Evolutionary conservation across 768 basidiomycete species (phyloP), one percentile per base, ranked within the genome.

Genomic region (Ephemerocybe angulata): DNA sequence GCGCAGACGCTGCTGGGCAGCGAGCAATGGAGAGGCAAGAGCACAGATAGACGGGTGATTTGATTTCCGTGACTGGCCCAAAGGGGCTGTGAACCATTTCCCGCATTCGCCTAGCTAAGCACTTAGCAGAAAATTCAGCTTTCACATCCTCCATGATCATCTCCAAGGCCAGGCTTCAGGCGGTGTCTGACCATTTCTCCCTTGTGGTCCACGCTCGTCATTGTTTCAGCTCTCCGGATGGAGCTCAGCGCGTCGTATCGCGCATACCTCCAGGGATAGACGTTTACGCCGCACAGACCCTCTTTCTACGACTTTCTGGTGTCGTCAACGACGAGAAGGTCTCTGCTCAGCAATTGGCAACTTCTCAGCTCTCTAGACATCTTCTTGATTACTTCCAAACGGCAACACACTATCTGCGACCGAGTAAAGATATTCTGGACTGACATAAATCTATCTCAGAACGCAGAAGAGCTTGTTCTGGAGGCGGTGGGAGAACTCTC

Each of bases 261-360:
- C 46, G 46, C 7, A 21, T 71, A 52, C 68, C 76, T 52, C 69
- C 70, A 10, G 69, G 70, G 12, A 62, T 85, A 27, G 81, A 85
- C 63, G 72, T 86, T 22, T 62, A 79, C 33, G 70, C 80, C 44
- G 65, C 75, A 33, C 77, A 83, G 6, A 74, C 77, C 63, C 60
- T 89, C 37, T 60, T 72, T 28, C 62, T 90, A 55, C 70, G 79
- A 12, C 62, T 90, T 58, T 74, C 80, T 54, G 88, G 86, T 37
- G 69, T 70, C 29, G 58, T 81, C 28, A 76, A 88, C 61, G 72
- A 76, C 52, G 66, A 59, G 48, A 59, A 63, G 55, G 67, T 84
- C 25, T 22, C 47, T 22, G 24, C 31, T 6, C 19, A 50, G 25
- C 40, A 50, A 37, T 22, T 49, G 28, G 38, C 43, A 37, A 44